A percentile compares a stretch with the other conserved stretches of the same genome.
These are phyloP conservation scores for Henningerozyma blattae DNA, from an alignment of 805 yeast species.

Conservation along the genomic window DNA sequence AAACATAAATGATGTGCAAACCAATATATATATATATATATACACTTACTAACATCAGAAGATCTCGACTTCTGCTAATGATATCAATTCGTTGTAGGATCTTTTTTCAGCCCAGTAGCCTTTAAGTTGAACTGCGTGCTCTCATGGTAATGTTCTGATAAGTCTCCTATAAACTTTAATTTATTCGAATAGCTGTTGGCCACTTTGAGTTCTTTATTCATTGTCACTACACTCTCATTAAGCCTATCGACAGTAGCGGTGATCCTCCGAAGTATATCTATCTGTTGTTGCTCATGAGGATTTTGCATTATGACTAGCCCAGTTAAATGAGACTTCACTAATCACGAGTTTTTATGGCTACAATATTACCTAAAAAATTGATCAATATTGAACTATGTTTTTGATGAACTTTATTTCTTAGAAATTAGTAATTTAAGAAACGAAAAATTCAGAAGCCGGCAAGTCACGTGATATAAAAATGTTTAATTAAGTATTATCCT, in stretches of 20 bases:
- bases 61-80: too few relatives aligned
- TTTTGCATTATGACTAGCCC: slow-evolving; percentile 45
- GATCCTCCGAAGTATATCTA: slow-evolving; percentile 63
- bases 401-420: too few relatives aligned
- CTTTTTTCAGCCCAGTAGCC: too few relatives aligned
- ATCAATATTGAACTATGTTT: not conserved
- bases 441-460: not conserved
- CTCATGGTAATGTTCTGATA: slow-evolving; percentile 69
- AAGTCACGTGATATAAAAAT: not conserved
- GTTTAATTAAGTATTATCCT: not conserved
- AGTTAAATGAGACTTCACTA: not conserved
- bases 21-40: too few relatives aligned
- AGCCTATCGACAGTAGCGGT: slow-evolving; percentile 63
- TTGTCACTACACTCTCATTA: slow-evolving; percentile 54
- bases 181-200: slow-evolving; percentile 58
- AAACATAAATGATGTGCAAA: too few relatives aligned
- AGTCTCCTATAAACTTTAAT: slow-evolving; percentile 56
- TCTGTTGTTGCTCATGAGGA: slow-evolving; percentile 77
- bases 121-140: slow-evolving; percentile 60
- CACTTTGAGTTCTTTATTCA: slow-evolving; percentile 49
- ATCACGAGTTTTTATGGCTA: too few relatives aligned
- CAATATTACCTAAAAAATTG: not conserved
- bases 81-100: too few relatives aligned
- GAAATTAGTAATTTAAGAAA: too few relatives aligned
- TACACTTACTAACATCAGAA: too few relatives aligned